These are phyloP conservation scores for Xylariaceae sp. DNA, from an alignment of 2,329 filamentous ascomycete genomes.

Conservation along the genomic window DNA sequence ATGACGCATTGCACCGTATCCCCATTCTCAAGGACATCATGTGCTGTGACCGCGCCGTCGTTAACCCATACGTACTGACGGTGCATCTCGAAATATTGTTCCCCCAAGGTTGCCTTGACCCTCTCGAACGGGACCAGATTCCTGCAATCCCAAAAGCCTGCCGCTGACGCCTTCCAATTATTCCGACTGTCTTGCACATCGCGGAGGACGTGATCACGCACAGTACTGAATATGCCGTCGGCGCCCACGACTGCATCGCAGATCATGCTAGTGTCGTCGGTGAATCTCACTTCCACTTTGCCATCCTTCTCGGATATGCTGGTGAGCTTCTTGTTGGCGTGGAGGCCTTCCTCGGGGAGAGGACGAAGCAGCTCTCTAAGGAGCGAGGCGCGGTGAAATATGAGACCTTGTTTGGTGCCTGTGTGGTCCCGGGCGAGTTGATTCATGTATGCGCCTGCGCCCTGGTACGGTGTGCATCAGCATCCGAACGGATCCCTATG, in stretches of 20 bases:
- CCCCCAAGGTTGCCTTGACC: neutral
- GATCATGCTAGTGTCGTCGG: neutral
- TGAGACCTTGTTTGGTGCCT: neutral
- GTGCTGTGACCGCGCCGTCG: neutral
- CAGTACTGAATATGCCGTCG: slow-evolving; percentile 30
- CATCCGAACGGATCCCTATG: neutral
- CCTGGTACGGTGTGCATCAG: neutral
- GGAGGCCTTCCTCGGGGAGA: neutral
- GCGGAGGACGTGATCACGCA: slow-evolving; percentile 27
- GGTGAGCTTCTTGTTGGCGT: neutral
- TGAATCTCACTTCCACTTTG: neutral
- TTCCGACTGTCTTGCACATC: neutral
- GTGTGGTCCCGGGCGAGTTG: neutral
- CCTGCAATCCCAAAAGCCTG: slow-evolving; percentile 22
- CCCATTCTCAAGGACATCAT: neutral
- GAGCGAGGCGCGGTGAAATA: neutral
- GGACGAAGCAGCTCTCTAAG: neutral
- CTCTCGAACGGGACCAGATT: slow-evolving; percentile 7
- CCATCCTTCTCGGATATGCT: neutral
- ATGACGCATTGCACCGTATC: neutral
- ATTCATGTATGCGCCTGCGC: neutral
- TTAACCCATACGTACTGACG: neutral
- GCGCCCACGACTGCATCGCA: slow-evolving; percentile 33
- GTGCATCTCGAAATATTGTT: neutral
- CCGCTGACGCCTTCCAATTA: slow-evolving; percentile 15